A percentile compares a stretch with the other conserved stretches of the same genome.
Evolutionary conservation across 805 yeast genomes (phyloP).

Genomic region (Saturnispora mendoncae): DNA sequence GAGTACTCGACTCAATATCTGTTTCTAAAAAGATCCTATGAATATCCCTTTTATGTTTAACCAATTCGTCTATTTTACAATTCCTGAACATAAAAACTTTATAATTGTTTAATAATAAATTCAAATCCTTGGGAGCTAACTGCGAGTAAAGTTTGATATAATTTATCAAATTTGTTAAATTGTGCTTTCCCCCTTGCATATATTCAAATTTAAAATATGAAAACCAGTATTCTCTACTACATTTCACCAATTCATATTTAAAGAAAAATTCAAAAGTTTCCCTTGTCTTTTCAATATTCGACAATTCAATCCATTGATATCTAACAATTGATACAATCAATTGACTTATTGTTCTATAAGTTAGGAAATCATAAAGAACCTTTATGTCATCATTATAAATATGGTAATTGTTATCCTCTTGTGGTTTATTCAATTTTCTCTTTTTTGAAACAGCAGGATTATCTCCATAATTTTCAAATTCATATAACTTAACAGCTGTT

Average conservation of each 20-base stretch:
- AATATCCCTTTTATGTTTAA: slow-evolving; percentile 18
- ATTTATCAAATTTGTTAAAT: slow-evolving; percentile 37
- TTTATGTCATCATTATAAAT: slow-evolving; percentile 13
- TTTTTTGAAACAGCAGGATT: slow-evolving; percentile 3
- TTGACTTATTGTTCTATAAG: slow-evolving; percentile 21
- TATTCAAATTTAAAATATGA: slow-evolving; percentile 48
- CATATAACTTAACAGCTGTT: slow-evolving; percentile 13
- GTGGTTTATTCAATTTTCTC: not conserved
- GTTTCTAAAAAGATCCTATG: slow-evolving; percentile 24
- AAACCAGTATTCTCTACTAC: slow-evolving; percentile 47
- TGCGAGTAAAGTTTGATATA: slow-evolving; percentile 37
- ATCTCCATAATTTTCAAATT: slow-evolving; percentile 11
- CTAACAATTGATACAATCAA: slow-evolving; percentile 25
- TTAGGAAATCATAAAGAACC: slow-evolving; percentile 14
- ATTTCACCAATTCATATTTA: slow-evolving; percentile 28
- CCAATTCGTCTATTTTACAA: slow-evolving; percentile 18
- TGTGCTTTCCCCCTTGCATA: slow-evolving; percentile 33
- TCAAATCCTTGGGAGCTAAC: slow-evolving; percentile 41
- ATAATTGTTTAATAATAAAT: slow-evolving; percentile 33
- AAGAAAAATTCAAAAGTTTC: slow-evolving; percentile 21
- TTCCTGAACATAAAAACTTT: slow-evolving; percentile 30
- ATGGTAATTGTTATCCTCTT: not conserved
- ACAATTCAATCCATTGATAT: slow-evolving; percentile 18
- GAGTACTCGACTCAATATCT: slow-evolving; percentile 26
- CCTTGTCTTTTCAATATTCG: slow-evolving; percentile 19